Percentiles rank a stretch among this genome's conserved stretches.
Evolutionary conservation across 257 asterid species (phyloP).

Genomic region (Gynochthodes officinalis): DNA sequence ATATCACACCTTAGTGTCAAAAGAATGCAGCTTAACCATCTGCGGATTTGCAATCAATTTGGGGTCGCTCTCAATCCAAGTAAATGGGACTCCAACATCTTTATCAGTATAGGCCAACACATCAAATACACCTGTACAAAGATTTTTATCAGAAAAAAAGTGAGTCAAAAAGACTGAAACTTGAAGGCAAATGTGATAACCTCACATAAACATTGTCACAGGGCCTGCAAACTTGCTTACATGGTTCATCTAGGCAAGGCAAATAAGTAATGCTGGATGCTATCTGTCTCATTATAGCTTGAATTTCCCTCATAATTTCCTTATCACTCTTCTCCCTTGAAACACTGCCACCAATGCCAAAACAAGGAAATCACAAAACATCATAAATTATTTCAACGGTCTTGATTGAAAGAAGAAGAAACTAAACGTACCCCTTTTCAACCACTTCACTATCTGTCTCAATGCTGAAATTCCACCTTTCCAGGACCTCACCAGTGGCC

Average conservation of each 20-base stretch:
- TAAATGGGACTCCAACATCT: slow-evolving; percentile 76
- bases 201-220: background rate
- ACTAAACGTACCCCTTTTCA: slow-evolving; percentile 68
- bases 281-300: slow-evolving; percentile 95
- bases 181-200: too few species aligned
- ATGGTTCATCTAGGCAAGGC: slow-evolving; percentile 94
- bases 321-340: slow-evolving; percentile 91
- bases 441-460: slow-evolving; percentile 83
- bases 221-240: slow-evolving; percentile 32
- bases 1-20: slow-evolving; percentile 76
- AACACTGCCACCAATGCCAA: slow-evolving; percentile 40
- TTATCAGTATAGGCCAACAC: slow-evolving; percentile 83
- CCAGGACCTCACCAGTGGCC: slow-evolving; percentile 75
- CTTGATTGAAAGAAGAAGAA: background rate
- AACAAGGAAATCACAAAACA: background rate
- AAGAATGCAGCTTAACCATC: slow-evolving; percentile 90
- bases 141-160: background rate
- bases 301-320: slow-evolving; percentile 96
- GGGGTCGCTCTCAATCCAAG: slow-evolving; percentile 99
- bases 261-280: slow-evolving; percentile 93
- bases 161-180: background rate
- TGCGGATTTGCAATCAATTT: slow-evolving; percentile 86
- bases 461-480: slow-evolving; percentile 95
- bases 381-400: background rate
- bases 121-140: slow-evolving; percentile 68